Percentiles rank a stretch among this genome's conserved stretches.
phyloP scores from a whole-genome alignment of 352 stramenopile genomes.

The Phytophthora constricta region DNA sequence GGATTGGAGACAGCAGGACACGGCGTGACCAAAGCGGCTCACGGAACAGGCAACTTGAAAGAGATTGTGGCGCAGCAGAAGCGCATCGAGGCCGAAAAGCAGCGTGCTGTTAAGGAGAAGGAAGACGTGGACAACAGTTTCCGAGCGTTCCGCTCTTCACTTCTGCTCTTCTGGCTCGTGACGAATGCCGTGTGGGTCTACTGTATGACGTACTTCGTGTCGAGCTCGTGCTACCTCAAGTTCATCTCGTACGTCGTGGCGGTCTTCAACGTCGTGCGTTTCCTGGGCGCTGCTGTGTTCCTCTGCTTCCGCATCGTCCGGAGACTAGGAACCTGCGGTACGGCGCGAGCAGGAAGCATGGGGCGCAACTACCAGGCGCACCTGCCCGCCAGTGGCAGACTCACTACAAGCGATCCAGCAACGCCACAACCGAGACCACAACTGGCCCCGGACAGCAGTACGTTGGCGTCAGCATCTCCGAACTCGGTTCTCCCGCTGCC shows the following conservation, averaged over 20 bases:
- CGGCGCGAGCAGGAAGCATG: background rate
- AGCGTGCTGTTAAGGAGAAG: constrained; percentile 40
- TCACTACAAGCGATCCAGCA: constrained; percentile 37
- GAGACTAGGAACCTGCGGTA: constrained; percentile 21
- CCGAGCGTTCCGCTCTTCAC: constrained; percentile 47
- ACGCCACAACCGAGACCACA: constrained; percentile 1
- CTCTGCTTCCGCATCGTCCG: constrained; percentile 46
- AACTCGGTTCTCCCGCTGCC: background rate
- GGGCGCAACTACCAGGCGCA: constrained; percentile 23
- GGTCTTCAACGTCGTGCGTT: constrained; percentile 55
- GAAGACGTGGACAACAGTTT: constrained; percentile 65
- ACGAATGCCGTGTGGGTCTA: constrained; percentile 57
- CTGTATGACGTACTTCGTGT: constrained; percentile 49
- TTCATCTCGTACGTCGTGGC: constrained; percentile 52
- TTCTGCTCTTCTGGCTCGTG: constrained; percentile 62
- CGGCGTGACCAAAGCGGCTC: background rate
- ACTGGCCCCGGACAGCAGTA: background rate
- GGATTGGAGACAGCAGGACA: constrained; percentile 38
- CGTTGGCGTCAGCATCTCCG: background rate
- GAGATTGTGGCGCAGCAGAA: constrained; percentile 63
- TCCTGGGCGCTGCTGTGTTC: constrained; percentile 44
- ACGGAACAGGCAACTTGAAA: constrained; percentile 39
- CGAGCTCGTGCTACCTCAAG: constrained; percentile 56
- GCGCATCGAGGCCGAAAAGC: constrained; percentile 44
- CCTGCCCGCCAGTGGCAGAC: constrained; percentile 31